Evolutionary conservation across 805 yeast species (phyloP), one percentile per base, ranked within the genome.

Genomic region (Kluyveromyces wickerhamii): DNA sequence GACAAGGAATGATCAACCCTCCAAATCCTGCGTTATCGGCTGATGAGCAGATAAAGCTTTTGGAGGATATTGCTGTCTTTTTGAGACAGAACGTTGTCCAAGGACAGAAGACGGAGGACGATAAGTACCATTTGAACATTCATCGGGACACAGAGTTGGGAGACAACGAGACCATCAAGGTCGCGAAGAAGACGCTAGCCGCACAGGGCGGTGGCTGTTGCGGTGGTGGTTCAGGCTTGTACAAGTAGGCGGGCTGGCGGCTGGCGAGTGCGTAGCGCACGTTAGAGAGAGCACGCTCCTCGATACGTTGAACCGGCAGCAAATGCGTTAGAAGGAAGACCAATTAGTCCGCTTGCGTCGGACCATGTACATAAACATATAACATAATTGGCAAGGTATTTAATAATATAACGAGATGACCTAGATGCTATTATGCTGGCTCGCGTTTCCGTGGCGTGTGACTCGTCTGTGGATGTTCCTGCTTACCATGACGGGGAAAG

Each of bases 81-180:
- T 63, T 89, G 38, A 65, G 71, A 32, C 65, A 69, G 39, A 89
- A 89, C 56, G 67, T 89, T n/a, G 96, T 89, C 3, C 98, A 89
- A 60, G 97, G 94, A 6, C 65, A 60, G 41, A 69, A 61, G 46
- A 57, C 50, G 2, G 44, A 47, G 25, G 45, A 51, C 11, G 47
- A 40, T 29, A 43, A 41, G 7, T 57, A 52, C 21, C 54, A 50
- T 33, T 66, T 89, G 48, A 79, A 79, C 45, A 77, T 89, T 45
- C 96, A 86, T 52, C 60, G 73, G 32, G 74, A 80, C 31, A 83
- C 94, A 0, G 97, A 89, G 59, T 64, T 89, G 34, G 97, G 96
- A 13, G 95, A 87, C 52, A 89, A 89, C 55, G 94, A 87, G 22
- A 69, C 76, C 29, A 70, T 84, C 45, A 82, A 79, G 54, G 71